Conservation (phyloP, 257 asterid genomes). For the Salvia splendens region DNA sequence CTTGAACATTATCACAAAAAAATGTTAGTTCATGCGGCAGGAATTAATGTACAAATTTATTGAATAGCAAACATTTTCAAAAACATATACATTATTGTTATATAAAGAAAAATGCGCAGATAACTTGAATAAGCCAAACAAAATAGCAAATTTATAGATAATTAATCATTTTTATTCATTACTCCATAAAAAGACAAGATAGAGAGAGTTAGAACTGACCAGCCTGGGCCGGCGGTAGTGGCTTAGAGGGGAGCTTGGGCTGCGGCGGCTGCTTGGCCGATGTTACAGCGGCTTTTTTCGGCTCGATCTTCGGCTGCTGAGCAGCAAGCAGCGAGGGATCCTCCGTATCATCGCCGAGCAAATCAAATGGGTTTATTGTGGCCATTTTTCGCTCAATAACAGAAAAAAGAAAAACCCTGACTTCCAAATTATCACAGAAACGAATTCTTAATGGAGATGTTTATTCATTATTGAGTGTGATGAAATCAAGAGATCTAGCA, state of each 20-base stretch:
- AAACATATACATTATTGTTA: neutral
- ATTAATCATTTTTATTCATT: neutral
- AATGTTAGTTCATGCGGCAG: too few relatives aligned
- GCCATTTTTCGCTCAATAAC: conserved; percentile 54
- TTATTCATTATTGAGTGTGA: conserved; percentile 33
- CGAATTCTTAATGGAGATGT: neutral
- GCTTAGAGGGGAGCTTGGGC: conserved; percentile 65
- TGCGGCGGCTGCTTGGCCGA: conserved; percentile 37
- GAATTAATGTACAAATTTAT: neutral
- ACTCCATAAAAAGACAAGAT: neutral
- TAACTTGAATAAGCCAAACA: neutral
- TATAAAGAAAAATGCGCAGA: neutral
- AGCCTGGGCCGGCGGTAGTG: conserved; percentile 71
- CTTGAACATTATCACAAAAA: too few relatives aligned
- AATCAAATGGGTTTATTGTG: conserved; percentile 77
- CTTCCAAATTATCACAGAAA: conserved; percentile 9
- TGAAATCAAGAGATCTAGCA: conserved; percentile 33
- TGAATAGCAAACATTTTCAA: neutral
- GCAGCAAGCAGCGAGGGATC: conserved; percentile 66
- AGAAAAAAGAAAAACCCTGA: conserved; percentile 23
- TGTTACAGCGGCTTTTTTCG: conserved; percentile 49
- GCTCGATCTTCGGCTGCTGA: conserved; percentile 53
- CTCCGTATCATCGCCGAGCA: conserved; percentile 72
- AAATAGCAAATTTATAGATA: neutral
- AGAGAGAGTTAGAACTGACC: conserved; percentile 42